Percentiles rank a stretch among this genome's conserved stretches.
These are phyloP conservation scores for Marchantia polymorpha DNA, from an alignment of 225 moss, liverwort and hornwort genomes.

Conservation along the genomic window DNA sequence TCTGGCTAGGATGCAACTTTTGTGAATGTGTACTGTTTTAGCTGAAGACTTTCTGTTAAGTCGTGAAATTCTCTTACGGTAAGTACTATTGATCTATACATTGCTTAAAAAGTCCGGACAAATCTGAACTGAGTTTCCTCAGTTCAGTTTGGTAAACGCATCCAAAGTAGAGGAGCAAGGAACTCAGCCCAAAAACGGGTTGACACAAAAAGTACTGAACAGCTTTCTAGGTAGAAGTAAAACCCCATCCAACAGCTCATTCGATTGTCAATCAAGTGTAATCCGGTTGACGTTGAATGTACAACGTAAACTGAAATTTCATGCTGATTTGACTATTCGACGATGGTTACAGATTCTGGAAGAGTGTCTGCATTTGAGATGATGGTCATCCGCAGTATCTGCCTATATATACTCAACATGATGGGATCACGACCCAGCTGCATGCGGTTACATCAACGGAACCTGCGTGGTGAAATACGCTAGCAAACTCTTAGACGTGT, in stretches of 20 bases:
- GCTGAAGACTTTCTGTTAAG: too few relatives aligned
- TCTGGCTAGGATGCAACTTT: too few relatives aligned
- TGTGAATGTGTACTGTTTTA: too few relatives aligned
- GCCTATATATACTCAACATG: neutral
- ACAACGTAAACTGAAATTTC: neutral
- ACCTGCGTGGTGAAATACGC: neutral
- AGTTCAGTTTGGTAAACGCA: too few relatives aligned
- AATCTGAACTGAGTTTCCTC: too few relatives aligned
- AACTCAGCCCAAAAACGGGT: too few relatives aligned
- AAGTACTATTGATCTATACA: too few relatives aligned
- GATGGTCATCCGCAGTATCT: neutral
- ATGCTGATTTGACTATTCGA: neutral
- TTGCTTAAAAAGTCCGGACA: too few relatives aligned
- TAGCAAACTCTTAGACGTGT: neutral
- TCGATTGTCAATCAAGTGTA: neutral
- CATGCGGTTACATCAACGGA: neutral
- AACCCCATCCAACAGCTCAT: neutral
- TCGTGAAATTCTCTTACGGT: too few relatives aligned
- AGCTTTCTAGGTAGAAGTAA: too few relatives aligned
- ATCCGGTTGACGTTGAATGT: neutral
- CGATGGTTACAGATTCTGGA: neutral
- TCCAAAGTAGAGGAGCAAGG: too few relatives aligned
- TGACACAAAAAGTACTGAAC: too few relatives aligned
- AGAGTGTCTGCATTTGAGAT: neutral
- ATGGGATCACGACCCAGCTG: neutral